Base-by-base conservation (phyloP, 371 early-diverging fungal species). In the Rhizomucor miehei region DNA sequence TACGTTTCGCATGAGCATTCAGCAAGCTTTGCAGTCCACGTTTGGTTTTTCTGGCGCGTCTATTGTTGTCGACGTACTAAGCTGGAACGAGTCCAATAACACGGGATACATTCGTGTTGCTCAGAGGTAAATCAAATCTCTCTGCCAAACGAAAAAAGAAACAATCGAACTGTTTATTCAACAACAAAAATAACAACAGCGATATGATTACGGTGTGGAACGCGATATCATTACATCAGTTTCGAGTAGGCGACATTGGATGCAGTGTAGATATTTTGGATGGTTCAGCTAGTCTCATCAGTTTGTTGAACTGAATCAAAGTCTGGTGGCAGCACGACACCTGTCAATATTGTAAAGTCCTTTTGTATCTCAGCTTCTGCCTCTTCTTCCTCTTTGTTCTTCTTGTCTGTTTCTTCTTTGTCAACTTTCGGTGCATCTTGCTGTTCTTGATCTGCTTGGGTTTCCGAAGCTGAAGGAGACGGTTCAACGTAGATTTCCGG, bases 1-100 rank as follows among this genome's bases (percentile, higher is more conserved):
- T 2, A 62, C 75, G 4, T 73, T 78, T 36, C 67, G 79, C 38
- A 75, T 75, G 73, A 66, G 62, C 29, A 67, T 78, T 35, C 69
- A 73, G 29, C 73, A 75, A 51, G 75, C 71, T 19, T 54, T 78
- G 1, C 62, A 71, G 29, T 34, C 48, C 12, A 57, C 55, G 6
- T 73, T 73, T 59, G 79, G 79, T 2, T 52, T 65, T n/a, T 56
- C 66, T 6, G 73, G 79, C 9, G 56, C 65, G 6, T 56, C 71
- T 14, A 57, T 62, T 38, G 61, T 62, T 17, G 52, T 78, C 4
- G 73, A 73, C 23, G 59, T 78, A 1, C 61, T 78, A 10, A 67
- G 73, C 40, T 78, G 79, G 79, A 60, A 73, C 24, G 66, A 63
- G 17, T 46, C 59, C 10, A 47, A 44, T 1, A 62, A 66, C 20